Evolutionary conservation across 2,329 filamentous ascomycete species (phyloP).

Genomic region (Penicillium expansum): DNA sequence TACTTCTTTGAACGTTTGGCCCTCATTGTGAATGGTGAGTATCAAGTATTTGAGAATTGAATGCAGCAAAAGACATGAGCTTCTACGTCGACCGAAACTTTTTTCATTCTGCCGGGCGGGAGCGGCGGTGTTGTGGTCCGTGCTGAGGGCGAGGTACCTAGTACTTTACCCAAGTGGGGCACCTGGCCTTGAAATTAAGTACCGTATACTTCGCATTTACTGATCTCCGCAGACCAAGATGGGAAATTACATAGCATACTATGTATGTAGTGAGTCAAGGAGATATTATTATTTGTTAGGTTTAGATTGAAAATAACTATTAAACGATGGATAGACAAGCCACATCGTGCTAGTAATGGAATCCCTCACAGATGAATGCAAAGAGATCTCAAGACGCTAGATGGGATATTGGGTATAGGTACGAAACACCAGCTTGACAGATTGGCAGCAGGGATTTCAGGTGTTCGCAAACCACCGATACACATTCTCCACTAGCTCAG

Average conservation of each 20-base stretch:
- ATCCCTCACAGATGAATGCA: background rate
- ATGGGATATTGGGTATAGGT: background rate
- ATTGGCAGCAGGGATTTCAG: background rate
- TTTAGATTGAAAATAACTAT: background rate
- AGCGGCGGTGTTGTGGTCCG: slow-evolving; percentile 24
- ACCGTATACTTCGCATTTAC: background rate
- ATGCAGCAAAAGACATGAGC: slow-evolving; percentile 8
- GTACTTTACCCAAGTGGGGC: background rate
- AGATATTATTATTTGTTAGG: background rate
- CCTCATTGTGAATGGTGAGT: slow-evolving; percentile 52
- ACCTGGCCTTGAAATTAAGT: background rate
- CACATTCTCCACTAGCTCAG: background rate
- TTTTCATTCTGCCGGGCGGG: slow-evolving; percentile 41
- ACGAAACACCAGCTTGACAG: background rate
- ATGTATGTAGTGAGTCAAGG: background rate
- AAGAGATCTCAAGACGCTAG: background rate
- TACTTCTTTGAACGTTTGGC: slow-evolving; percentile 71
- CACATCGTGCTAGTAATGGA: background rate
- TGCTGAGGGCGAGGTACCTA: slow-evolving; percentile 13
- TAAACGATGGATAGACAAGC: background rate
- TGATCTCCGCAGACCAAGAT: background rate
- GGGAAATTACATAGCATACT: background rate
- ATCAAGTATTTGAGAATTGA: slow-evolving; percentile 9
- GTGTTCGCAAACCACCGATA: background rate
- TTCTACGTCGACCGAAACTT: slow-evolving; percentile 27